Evolutionary conservation across 768 basidiomycete genomes (phyloP), one percentile per base, ranked within the genome.

Genomic region (Pisolithus sp.): DNA sequence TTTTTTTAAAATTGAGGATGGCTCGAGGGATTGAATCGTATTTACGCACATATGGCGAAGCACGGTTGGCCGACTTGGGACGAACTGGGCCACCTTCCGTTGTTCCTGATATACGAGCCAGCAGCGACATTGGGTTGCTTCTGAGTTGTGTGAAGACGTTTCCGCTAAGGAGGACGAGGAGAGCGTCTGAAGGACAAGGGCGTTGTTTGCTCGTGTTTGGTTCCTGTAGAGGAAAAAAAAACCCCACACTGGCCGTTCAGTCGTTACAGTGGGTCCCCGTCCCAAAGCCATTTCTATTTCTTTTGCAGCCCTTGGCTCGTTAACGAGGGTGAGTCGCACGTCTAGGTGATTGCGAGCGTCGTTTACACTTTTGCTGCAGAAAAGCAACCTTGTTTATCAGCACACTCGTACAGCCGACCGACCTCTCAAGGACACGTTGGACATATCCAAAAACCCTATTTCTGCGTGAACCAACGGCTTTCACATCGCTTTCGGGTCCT

Each of bases 11-110:
- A 59, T 46, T 55, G 55, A 55, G 45, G 45, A 17, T 58, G 52
- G 49, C 49, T 53, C 52, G 50, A 55, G 57, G 54, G 66, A 52
- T 60, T 56, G 67, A 68, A 64, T 61, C 46, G 64, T 57, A 59
- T 52, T 31, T 66, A 68, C 66, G 66, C 66, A 68, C 66, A 59
- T 68, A 68, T 45, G 68, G 66, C 62, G 66, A 68, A 46, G 37
- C 52, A 55, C 66, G 57, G 53, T 53, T 66, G 51, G 57, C 59
- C 39, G 66, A 65, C 30, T 66, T 68, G 31, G 66, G 59, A 7
- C 66, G 66, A 2, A 64, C 56, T 12, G 66, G 68, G 6, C 68
- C 68, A 24, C 65, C 59, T 24, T 68, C 65, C 1, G 55, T 63
- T 17, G 59, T 48, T 41, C 54, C 61, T 20, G 65, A 65, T 2